A percentile compares a stretch with the other conserved stretches of the same genome.
These are phyloP conservation scores for Ascochyta viciae-villosae DNA, from an alignment of 2,329 filamentous ascomycete species.

Conservation along the genomic window DNA sequence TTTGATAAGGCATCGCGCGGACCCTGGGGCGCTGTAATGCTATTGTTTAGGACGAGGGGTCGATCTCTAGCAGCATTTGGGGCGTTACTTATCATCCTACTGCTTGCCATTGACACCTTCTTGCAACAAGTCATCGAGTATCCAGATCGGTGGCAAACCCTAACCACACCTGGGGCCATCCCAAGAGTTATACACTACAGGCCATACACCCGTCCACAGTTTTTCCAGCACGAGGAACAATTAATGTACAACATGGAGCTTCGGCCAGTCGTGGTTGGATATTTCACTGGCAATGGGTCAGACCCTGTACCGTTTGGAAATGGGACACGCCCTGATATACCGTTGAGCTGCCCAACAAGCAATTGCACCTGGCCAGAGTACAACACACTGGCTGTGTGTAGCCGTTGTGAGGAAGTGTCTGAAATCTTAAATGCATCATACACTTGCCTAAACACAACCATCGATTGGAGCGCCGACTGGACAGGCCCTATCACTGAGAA, in stretches of 20 bases:
- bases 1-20: slow-evolving; percentile 41
- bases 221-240: no score
- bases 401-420: slow-evolving; percentile 27
- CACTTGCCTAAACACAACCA: slow-evolving; percentile 18
- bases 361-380: slow-evolving; percentile 9
- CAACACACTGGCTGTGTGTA: slow-evolving; percentile 26
- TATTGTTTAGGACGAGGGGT: slow-evolving; percentile 28
- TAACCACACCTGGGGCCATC: no score
- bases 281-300: no score
- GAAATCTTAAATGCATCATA: slow-evolving; percentile 17
- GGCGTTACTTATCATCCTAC: slow-evolving; percentile 9
- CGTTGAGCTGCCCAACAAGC: no score
- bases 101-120: slow-evolving; percentile 38
- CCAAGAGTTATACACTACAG: no score
- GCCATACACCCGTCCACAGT: no score
- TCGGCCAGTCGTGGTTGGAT: no score
- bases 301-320: no score
- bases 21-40: slow-evolving; percentile 28
- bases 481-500: neutral
- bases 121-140: slow-evolving; percentile 31
- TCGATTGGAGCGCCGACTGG: slow-evolving; percentile 25
- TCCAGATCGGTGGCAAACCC: no score
- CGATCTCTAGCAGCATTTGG: neutral
- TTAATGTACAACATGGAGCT: no score
- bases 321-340: no score